Base-by-base conservation (phyloP, 2,329 filamentous ascomycete species). In the Fusarium sp. region DNA sequence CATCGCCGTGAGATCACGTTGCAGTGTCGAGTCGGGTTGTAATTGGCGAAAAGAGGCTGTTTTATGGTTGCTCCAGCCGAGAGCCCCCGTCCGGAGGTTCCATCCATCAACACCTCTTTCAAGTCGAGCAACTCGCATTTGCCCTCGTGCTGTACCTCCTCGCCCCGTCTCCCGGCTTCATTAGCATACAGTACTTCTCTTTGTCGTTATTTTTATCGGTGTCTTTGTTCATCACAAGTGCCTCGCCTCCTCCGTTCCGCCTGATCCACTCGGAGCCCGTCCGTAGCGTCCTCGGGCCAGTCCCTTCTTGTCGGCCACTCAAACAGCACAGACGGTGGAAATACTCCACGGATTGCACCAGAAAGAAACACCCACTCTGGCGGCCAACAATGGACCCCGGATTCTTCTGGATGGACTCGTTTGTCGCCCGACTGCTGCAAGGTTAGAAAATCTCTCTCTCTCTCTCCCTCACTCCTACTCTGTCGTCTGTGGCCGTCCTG, bases 371-470 rank as follows among this genome's bases (percentile, higher is more conserved):
- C 46, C 62, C 61, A 61, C 64, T 50, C 40, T 64, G 40, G 54
- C 57, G 58, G 64, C 49, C 68, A 67, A 69, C 62, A 61, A 75
- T 75, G 73, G 73, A 75, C 66, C 68, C 58, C 38, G 66, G 61
- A 46, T 64, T 69, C 58, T 65, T 70, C 27, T 67, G 70, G 55
- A 68, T 75, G 70, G 70, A 72, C 56, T 68, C 68, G 23, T 36
- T 69, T 20, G 62, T 75, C 59, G 60, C 68, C 42, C 68, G 67
- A 51, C 42, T 72, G 51, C 34, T 74, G 54, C 73, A 73, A 74
- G 73, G 73, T 75, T 75, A 75, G 73, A 73, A 42, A 42, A 38
- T 58, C 38, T 38, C 31, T 31, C 38, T 38, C 31, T 42, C 49
- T 42, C 51, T 29, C 49, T 29, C 40, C 42, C 34, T 27, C 14